Evolutionary conservation across 106 monocot species (phyloP).

Genomic region (Dioscorea alata): DNA sequence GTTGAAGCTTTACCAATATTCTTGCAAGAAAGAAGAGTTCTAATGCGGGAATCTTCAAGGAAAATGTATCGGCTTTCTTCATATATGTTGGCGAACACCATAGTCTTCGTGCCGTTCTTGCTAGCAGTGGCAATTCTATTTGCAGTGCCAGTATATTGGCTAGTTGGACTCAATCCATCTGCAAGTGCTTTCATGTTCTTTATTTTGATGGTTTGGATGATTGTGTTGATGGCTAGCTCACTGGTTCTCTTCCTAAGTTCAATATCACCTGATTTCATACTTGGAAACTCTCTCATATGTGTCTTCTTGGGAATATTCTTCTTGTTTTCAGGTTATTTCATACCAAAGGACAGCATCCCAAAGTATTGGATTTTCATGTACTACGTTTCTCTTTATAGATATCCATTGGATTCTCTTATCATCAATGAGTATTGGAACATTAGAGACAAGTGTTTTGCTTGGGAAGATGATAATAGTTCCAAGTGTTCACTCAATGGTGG

Average conservation of each 20-base stretch:
- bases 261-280: conserved; percentile 75
- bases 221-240: conserved; percentile 84
- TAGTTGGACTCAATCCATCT: conserved; percentile 71
- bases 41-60: conserved; percentile 79
- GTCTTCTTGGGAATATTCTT: conserved; percentile 73
- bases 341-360: conserved; percentile 79
- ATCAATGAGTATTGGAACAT: conserved; percentile 81
- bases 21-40: conserved; percentile 72
- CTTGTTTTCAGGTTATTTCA: conserved; percentile 96
- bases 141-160: conserved; percentile 64
- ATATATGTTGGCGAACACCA: conserved; percentile 69
- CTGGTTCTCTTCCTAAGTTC: conserved; percentile 72
- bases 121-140: conserved; percentile 76
- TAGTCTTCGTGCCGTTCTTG: conserved; percentile 69
- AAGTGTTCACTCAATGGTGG: conserved; percentile 57
- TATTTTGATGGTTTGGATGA: conserved; percentile 68
- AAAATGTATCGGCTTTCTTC: conserved; percentile 79
- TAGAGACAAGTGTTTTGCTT: conserved; percentile 51
- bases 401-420: conserved; percentile 67
- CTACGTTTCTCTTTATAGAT: conserved; percentile 80
- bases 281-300: conserved; percentile 86
- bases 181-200: conserved; percentile 61
- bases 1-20: conserved; percentile 88
- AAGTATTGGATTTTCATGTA: conserved; percentile 92
- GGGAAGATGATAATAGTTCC: conserved; percentile 16